Evolutionary conservation across 208 protist species (phyloP), one percentile per base, ranked within the genome.

Genomic region (Leishmania guyanensis): DNA sequence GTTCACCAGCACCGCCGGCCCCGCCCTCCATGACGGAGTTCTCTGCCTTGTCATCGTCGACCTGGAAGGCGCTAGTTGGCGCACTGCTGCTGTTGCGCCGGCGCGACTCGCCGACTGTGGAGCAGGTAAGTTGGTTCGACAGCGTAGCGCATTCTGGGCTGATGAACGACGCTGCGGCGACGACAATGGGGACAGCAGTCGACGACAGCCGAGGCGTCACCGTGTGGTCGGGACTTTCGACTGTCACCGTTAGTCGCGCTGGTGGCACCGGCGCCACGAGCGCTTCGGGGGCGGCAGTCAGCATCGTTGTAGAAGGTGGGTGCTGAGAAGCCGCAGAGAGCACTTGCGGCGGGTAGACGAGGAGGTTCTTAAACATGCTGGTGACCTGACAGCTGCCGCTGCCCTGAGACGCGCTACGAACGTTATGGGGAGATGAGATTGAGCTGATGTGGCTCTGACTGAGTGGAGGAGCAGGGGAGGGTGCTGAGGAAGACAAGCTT

Each of bases 51-150:
- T 84, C 75, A 22, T 66, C 70, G 51, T 70, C n/a, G 14, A 70
- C 14, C 53, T 33, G 29, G 20, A 71, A 69, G 4, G 54, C 26
- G n/a, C 66, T 48, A 6, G 75, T 79, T 43, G 80, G 80, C 66
- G 80, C 80, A 29, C 65, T 84, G n/a, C 79, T 76, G 75, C 80
- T 80, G 56, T 84, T 84, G 66, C 75, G 80, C 65, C 72, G 77
- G 46, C 80, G 80, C 3, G 80, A 84, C n/a, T 75, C 80, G 65
- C 80, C 80, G 29, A 84, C 39, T 8, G 64, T 48, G 75, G 64
- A 84, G 29, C 48, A 58, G 60, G 68, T 60, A 3, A 53, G 74
- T 0, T 66, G 73, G n/a, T 33, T 43, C 36, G 43, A 51, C 26
- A 29, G 79, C 22, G 66, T 3, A 43, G 14, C 14, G 33, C 50